Evolutionary conservation across 441 rosid species (phyloP).

Genomic region (Populus hybrid): DNA sequence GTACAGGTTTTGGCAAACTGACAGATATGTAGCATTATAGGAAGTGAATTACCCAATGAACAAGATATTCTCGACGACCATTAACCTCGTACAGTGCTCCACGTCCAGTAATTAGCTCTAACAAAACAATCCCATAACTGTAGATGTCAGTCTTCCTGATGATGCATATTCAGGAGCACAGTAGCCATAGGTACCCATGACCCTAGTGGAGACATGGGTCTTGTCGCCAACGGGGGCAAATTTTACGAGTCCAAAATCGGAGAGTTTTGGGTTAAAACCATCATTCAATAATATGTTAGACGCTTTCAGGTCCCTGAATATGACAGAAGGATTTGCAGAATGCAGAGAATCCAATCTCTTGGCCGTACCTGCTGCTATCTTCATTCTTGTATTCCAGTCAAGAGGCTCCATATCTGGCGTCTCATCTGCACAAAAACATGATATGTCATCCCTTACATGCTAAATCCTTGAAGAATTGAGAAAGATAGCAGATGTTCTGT

Average conservation of each 20-base stretch:
- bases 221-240: slow-evolving; percentile 85
- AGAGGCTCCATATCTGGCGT: slow-evolving; percentile 64
- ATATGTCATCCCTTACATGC: neutral
- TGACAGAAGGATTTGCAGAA: slow-evolving; percentile 79
- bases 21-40: neutral
- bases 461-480: neutral
- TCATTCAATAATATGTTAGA: slow-evolving; percentile 82
- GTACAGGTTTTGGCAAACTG: neutral
- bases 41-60: slow-evolving; percentile 53
- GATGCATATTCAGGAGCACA: slow-evolving; percentile 96
- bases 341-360: slow-evolving; percentile 80
- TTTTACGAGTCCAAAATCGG: slow-evolving; percentile 95
- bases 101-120: slow-evolving; percentile 87
- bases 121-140: slow-evolving; percentile 76
- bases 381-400: slow-evolving; percentile 90
- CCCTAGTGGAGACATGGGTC: slow-evolving; percentile 90
- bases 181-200: slow-evolving; percentile 94
- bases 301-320: slow-evolving; percentile 81
- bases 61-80: slow-evolving; percentile 65
- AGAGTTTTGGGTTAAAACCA: slow-evolving; percentile 76
- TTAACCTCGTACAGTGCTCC: slow-evolving; percentile 65
- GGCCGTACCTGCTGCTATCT: slow-evolving; percentile 94
- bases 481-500: neutral
- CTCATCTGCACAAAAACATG: slow-evolving; percentile 44
- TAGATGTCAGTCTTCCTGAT: slow-evolving; percentile 89